phyloP scores from a whole-genome alignment of 768 basidiomycete species.

The Leccinum variicolor region DNA sequence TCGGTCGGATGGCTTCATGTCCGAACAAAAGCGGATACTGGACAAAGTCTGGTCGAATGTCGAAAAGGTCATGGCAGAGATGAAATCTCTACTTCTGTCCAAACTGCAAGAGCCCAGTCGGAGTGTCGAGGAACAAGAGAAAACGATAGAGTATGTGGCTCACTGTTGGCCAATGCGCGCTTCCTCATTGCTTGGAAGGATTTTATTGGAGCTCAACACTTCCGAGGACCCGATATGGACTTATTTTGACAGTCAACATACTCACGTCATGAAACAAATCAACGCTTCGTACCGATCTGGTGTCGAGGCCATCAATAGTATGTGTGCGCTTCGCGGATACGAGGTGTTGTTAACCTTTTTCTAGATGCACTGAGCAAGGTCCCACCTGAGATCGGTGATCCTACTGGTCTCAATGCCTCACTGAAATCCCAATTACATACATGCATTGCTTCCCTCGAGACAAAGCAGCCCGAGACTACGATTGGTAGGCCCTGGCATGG shows the following conservation, averaged over 20 bases:
- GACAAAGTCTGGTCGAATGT: conserved; percentile 96
- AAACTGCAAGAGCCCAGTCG: conserved; percentile 78
- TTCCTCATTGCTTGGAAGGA: conserved; percentile 43
- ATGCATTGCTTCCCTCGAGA: conserved; percentile 58
- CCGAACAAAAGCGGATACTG: conserved; percentile 87
- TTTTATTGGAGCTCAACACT: conserved; percentile 81
- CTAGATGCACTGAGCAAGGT: conserved; percentile 48
- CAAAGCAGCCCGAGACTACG: conserved; percentile 57
- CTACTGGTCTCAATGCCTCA: conserved; percentile 39
- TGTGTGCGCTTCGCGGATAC: conserved; percentile 5
- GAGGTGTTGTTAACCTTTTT: background rate
- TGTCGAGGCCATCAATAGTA: conserved; percentile 49
- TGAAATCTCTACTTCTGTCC: conserved; percentile 73
- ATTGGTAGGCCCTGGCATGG: conserved; percentile 44
- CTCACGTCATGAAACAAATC: conserved; percentile 79
- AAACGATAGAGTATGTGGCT: conserved; percentile 82
- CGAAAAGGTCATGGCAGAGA: conserved; percentile 91
- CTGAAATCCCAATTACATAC: conserved; percentile 57
- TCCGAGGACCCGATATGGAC: conserved; percentile 93
- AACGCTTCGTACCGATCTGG: conserved; percentile 55
- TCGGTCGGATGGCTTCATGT: conserved; percentile 45
- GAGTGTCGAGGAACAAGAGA: conserved; percentile 91
- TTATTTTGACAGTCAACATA: conserved; percentile 92
- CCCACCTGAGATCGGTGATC: conserved; percentile 31
- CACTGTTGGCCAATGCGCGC: background rate